phyloP scores from a whole-genome alignment of 1,284 basidiomycete species.

The Trichosporon ovoides region DNA sequence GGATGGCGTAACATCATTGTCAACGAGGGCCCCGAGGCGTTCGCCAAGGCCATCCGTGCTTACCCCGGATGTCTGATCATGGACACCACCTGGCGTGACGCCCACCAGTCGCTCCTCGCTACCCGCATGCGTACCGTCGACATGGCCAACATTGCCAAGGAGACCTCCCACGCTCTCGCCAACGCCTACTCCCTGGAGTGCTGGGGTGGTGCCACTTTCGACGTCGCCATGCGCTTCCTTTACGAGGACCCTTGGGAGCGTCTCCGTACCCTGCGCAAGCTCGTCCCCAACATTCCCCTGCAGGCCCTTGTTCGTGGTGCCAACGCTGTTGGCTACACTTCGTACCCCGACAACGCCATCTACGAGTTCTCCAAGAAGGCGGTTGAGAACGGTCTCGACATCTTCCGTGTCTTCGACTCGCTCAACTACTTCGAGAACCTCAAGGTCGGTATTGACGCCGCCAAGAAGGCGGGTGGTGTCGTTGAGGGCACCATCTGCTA shows the following conservation, averaged over 20 bases:
- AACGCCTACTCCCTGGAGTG: conserved; percentile 97
- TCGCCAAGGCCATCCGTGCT: conserved; percentile 94
- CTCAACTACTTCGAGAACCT: conserved; percentile 97
- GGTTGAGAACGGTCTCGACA: conserved; percentile 97
- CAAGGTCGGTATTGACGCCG: conserved; percentile 95
- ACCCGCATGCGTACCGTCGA: conserved; percentile 95
- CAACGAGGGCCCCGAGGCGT: conserved; percentile 95
- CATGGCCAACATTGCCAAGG: conserved; percentile 98
- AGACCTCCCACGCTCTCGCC: conserved; percentile 88
- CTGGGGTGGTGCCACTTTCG: conserved; percentile 99
- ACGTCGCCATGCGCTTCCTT: conserved; percentile 98
- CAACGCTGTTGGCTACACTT: conserved; percentile 98
- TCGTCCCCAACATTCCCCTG: conserved; percentile 98
- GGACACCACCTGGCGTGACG: conserved; percentile 99
- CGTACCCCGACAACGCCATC: conserved; percentile 98
- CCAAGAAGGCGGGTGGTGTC: conserved; percentile 99
- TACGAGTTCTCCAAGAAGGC: conserved; percentile 98
- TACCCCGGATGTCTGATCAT: conserved; percentile 94
- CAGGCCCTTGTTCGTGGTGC: conserved; percentile 98
- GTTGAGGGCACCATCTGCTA: conserved; percentile 98
- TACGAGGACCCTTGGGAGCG: conserved; percentile 99
- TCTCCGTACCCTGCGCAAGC: conserved; percentile 83
- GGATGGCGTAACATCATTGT: conserved; percentile 99
- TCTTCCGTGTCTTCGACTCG: conserved; percentile 99
- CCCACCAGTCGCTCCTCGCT: conserved; percentile 95